Evolutionary conservation across 83 land plant species (phyloP).

Genomic region (Larix sibirica): DNA sequence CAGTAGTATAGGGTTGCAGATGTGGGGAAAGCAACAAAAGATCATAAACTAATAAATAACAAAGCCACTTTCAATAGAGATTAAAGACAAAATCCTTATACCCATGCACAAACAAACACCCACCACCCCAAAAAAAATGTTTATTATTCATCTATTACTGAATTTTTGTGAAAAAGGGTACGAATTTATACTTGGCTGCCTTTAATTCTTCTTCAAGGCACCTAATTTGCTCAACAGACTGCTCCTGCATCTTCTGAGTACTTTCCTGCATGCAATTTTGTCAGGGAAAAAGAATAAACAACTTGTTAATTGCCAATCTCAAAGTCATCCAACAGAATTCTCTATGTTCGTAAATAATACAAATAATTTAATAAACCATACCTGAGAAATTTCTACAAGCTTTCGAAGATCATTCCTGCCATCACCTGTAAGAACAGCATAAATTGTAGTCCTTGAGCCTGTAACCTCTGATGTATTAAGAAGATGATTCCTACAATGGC

Average conservation of each 20-base stretch:
- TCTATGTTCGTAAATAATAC: neutral
- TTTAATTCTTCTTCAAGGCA: conserved; percentile 71
- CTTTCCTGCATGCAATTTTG: conserved; percentile 46
- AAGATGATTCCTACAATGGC: neutral
- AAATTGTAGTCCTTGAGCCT: neutral
- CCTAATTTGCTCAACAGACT: conserved; percentile 45
- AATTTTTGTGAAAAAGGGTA: too few species aligned
- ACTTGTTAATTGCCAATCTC: too few species aligned
- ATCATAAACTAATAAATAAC: too few species aligned
- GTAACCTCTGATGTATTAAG: neutral
- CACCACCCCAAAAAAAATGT: too few species aligned
- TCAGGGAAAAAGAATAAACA: neutral
- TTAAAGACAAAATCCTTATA: too few species aligned
- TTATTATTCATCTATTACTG: too few species aligned
- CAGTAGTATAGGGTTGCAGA: neutral
- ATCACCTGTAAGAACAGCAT: conserved; percentile 21
- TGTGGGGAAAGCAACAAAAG: too few species aligned
- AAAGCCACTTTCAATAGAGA: too few species aligned
- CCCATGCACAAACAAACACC: too few species aligned
- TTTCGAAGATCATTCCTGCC: conserved; percentile 51
- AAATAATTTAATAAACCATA: conserved; percentile 13
- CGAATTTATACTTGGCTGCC: conserved; percentile 42
- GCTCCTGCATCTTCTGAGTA: conserved; percentile 43
- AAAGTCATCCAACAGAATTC: too few species aligned
- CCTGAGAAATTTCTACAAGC: conserved; percentile 66